A percentile compares a stretch with the other conserved stretches of the same genome.
These are phyloP conservation scores for Globisporangium carolinianum DNA, from an alignment of 352 stramenopile species.

Conservation along the genomic window DNA sequence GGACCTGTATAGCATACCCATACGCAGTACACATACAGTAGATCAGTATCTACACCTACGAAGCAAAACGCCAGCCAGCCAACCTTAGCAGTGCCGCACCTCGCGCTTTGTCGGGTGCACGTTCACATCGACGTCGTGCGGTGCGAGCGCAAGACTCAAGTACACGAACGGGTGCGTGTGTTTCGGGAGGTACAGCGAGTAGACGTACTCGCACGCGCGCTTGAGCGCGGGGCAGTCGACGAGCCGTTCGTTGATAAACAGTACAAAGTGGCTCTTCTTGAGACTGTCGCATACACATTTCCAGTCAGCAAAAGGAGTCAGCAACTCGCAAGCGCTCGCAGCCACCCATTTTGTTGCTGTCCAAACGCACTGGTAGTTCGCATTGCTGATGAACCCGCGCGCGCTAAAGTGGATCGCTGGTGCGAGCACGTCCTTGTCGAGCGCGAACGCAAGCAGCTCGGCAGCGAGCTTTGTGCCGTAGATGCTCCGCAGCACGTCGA, in stretches of 20 bases:
- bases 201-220: constrained; percentile 92
- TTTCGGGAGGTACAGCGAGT: constrained; percentile 91
- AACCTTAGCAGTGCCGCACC: constrained; percentile 5
- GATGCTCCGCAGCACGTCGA: constrained; percentile 69
- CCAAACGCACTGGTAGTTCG: constrained; percentile 78
- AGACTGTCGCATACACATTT: constrained; percentile 26
- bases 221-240: constrained; percentile 92
- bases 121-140: constrained; percentile 97
- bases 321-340: background rate
- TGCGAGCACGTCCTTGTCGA: constrained; percentile 12
- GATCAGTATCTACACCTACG: background rate
- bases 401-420: constrained; percentile 32
- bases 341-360: too few species aligned
- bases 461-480: constrained; percentile 64
- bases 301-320: background rate
- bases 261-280: constrained; percentile 82
- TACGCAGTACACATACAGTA: background rate
- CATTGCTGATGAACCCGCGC: constrained; percentile 72
- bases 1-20: constrained; percentile 49
- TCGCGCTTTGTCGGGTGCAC: constrained; percentile 98
- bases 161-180: constrained; percentile 96
- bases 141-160: constrained; percentile 92
- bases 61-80: background rate
- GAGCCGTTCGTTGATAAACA: constrained; percentile 98
- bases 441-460: constrained; percentile 52